Evolutionary conservation across 768 basidiomycete species (phyloP).

Genomic region (Collybia mongolica): DNA sequence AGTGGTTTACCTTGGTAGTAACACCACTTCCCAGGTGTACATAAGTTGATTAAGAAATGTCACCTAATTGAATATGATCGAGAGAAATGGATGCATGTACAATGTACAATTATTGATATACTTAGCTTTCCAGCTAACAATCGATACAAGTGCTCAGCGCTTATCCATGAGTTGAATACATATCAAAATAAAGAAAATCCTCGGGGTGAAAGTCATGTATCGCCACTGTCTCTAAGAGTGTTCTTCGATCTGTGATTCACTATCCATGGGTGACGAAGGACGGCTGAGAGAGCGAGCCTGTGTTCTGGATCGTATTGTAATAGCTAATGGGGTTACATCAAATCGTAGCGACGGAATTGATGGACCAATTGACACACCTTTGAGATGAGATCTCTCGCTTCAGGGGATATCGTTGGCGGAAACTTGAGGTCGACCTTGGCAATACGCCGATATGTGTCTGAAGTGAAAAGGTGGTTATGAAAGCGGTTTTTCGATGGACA

Average conservation of each 20-base stretch:
- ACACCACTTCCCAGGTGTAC: too few relatives aligned
- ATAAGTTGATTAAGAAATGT: too few relatives aligned
- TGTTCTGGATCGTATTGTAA: conserved; percentile 79
- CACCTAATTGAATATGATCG: too few relatives aligned
- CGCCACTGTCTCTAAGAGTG: conserved; percentile 19
- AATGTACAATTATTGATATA: too few relatives aligned
- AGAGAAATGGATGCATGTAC: too few relatives aligned
- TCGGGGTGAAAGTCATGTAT: background rate
- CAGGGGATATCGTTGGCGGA: conserved; percentile 55
- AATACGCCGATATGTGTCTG: conserved; percentile 90
- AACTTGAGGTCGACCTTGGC: conserved; percentile 80
- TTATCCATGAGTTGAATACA: too few relatives aligned
- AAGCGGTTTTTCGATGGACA: too few relatives aligned
- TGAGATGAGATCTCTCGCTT: conserved; percentile 65
- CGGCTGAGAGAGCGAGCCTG: conserved; percentile 72
- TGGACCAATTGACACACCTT: conserved; percentile 37
- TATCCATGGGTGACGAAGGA: conserved; percentile 86
- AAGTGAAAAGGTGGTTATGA: too few relatives aligned
- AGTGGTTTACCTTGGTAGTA: too few relatives aligned
- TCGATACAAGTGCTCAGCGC: too few relatives aligned
- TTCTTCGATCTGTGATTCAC: conserved; percentile 60
- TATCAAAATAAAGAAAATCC: too few relatives aligned
- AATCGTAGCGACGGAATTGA: conserved; percentile 7
- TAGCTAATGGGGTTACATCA: conserved; percentile 48
- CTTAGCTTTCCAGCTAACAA: too few relatives aligned